These are phyloP conservation scores for Barnettozyma vustinii DNA, from an alignment of 805 yeast genomes.

Conservation along the genomic window DNA sequence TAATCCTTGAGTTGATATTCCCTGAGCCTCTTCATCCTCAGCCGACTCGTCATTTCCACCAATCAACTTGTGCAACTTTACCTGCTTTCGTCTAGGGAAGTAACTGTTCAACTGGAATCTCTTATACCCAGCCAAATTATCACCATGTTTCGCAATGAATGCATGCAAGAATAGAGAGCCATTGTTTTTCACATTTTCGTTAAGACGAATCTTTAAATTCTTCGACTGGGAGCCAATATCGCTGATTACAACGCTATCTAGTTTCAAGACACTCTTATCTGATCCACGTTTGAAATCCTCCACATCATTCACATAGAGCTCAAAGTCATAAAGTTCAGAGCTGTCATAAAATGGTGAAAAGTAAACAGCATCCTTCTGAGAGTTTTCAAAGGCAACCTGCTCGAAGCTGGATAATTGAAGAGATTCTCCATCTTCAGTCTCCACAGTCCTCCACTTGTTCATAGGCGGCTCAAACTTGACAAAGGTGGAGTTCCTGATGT, in stretches of 20 bases:
- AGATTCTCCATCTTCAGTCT: constrained; percentile 12
- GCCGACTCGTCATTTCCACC: constrained; percentile 14
- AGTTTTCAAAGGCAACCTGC: constrained; percentile 23
- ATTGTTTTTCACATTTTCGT: constrained; percentile 24
- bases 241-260: constrained; percentile 12
- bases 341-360: constrained; percentile 20
- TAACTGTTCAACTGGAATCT: constrained; percentile 25
- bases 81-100: constrained; percentile 25
- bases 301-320: constrained; percentile 22
- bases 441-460: constrained; percentile 4
- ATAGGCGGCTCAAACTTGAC: constrained; percentile 13
- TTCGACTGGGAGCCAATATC: constrained; percentile 1
- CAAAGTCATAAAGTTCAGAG: constrained; percentile 14
- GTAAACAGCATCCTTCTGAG: constrained; percentile 15
- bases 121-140: constrained; percentile 18
- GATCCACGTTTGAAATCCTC: constrained; percentile 7
- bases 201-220: constrained; percentile 10
- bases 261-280: constrained; percentile 1
- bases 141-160: constrained; percentile 17
- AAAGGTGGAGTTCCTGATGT: constrained; percentile 8
- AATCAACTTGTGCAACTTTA: constrained; percentile 27
- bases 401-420: constrained; percentile 14
- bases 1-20: not conserved
- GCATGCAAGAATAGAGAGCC: constrained; percentile 32
- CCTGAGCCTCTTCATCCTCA: constrained; percentile 12